Percentiles rank a stretch among this genome's conserved stretches.
Evolutionary conservation across 148 eudicot species (phyloP).

Genomic region (Vaccinium vitisidaea): DNA sequence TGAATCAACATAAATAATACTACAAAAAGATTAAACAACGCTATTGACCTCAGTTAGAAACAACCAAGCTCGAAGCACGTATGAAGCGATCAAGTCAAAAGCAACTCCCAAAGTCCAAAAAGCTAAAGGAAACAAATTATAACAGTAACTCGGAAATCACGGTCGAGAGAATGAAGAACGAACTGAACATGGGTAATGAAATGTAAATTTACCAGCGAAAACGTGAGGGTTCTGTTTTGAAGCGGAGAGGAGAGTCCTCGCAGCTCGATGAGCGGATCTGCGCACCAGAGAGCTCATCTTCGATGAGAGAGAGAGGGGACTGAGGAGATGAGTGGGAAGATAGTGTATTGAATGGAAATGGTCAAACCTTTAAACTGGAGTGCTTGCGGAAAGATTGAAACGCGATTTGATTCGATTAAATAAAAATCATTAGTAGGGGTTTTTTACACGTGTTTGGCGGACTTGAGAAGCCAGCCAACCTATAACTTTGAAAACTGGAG

Average conservation of each 20-base stretch:
- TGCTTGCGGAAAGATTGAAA: not conserved
- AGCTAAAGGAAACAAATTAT: not conserved
- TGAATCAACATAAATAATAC: not conserved
- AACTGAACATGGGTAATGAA: not conserved
- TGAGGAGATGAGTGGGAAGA: not conserved
- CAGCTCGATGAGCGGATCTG: conserved; percentile 66
- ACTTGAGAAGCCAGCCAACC: too few relatives aligned
- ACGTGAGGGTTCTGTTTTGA: conserved; percentile 46
- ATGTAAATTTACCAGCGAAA: conserved; percentile 41
- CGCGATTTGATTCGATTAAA: not conserved
- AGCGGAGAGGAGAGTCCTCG: conserved; percentile 63
- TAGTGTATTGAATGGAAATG: not conserved
- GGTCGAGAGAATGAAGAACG: not conserved
- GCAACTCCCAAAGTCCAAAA: not conserved
- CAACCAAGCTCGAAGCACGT: not conserved
- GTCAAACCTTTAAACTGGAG: not conserved
- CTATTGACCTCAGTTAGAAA: not conserved
- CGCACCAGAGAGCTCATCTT: conserved; percentile 64
- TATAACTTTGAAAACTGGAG: too few relatives aligned
- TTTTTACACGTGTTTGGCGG: not conserved
- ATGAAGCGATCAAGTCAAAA: not conserved
- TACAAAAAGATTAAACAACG: not conserved
- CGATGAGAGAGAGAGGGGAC: not conserved
- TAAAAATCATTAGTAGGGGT: not conserved
- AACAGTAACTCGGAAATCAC: not conserved